Conservation (phyloP, 305 asterid species). For the Solanum hybrid region DNA sequence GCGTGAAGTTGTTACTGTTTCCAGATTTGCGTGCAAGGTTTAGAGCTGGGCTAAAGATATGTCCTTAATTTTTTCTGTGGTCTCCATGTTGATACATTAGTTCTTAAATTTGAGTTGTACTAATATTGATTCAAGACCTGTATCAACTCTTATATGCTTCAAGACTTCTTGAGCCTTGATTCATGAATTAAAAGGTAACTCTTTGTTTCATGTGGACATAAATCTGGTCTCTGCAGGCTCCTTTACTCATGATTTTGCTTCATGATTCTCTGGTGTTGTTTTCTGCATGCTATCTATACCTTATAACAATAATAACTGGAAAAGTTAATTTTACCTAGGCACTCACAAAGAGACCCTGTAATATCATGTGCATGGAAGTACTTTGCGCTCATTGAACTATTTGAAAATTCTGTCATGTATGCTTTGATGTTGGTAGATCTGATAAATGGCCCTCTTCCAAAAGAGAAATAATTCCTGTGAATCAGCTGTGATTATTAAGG, state of each 20-base stretch:
- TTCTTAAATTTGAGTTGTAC: not conserved
- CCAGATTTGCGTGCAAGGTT: not conserved
- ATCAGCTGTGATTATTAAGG: not conserved
- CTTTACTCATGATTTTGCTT: not conserved
- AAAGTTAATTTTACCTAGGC: not conserved
- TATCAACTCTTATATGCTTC: not conserved
- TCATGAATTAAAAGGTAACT: not conserved
- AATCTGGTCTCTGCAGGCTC: not conserved
- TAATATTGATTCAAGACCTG: not conserved
- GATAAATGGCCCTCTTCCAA: not conserved
- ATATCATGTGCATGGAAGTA: not conserved
- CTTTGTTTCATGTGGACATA: not conserved
- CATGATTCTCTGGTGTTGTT: not conserved
- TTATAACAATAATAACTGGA: not conserved
- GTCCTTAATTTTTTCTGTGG: not conserved
- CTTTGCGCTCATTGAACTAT: not conserved
- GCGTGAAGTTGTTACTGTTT: not conserved
- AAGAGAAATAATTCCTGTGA: not conserved
- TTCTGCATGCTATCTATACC: not conserved
- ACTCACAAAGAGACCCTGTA: not conserved
- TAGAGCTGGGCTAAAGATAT: not conserved
- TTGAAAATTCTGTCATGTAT: not conserved
- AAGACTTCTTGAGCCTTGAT: not conserved
- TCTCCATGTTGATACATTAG: not conserved
- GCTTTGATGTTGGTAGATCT: conserved; percentile 1